These are phyloP conservation scores for Microbotryomycetes sp. DNA, from an alignment of 1,284 basidiomycete genomes.

Conservation along the genomic window DNA sequence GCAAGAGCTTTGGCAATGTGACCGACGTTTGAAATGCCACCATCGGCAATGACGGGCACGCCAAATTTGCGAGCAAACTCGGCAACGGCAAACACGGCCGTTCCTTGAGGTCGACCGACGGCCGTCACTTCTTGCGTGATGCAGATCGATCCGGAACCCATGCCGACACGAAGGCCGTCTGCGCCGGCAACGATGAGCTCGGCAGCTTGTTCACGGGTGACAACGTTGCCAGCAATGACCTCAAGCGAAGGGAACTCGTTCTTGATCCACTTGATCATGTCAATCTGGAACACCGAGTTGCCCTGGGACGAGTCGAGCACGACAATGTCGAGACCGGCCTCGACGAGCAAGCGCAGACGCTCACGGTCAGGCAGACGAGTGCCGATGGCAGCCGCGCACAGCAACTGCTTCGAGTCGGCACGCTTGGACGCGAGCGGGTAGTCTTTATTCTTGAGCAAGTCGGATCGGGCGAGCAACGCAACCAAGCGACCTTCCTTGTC, in stretches of 20 bases:
- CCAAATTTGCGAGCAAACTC: slow-evolving; percentile 92
- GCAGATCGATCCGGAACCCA: slow-evolving; percentile 98
- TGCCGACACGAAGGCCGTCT: slow-evolving; percentile 88
- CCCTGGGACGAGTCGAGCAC: slow-evolving; percentile 95
- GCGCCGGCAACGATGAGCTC: slow-evolving; percentile 89
- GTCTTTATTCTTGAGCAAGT: slow-evolving; percentile 95
- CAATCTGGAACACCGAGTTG: slow-evolving; percentile 87
- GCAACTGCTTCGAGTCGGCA: slow-evolving; percentile 88
- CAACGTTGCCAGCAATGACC: slow-evolving; percentile 94
- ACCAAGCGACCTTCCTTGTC: slow-evolving; percentile 66
- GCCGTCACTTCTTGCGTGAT: slow-evolving; percentile 99
- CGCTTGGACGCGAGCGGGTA: slow-evolving; percentile 93
- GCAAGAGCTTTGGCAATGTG: slow-evolving; percentile 96
- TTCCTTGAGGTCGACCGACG: slow-evolving; percentile 96
- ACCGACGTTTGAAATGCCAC: slow-evolving; percentile 90
- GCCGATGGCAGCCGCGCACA: slow-evolving; percentile 93
- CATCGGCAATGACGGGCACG: slow-evolving; percentile 96
- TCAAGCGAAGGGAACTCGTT: slow-evolving; percentile 71
- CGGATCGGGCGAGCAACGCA: slow-evolving; percentile 87
- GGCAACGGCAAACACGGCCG: slow-evolving; percentile 88
- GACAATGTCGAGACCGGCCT: slow-evolving; percentile 93
- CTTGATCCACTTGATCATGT: slow-evolving; percentile 96
- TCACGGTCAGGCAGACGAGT: slow-evolving; percentile 84
- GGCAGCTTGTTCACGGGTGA: slow-evolving; percentile 95
- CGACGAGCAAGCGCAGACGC: slow-evolving; percentile 75